Evolutionary conservation across 345 rosid genomes (phyloP).

Genomic region (Microcos paniculata): DNA sequence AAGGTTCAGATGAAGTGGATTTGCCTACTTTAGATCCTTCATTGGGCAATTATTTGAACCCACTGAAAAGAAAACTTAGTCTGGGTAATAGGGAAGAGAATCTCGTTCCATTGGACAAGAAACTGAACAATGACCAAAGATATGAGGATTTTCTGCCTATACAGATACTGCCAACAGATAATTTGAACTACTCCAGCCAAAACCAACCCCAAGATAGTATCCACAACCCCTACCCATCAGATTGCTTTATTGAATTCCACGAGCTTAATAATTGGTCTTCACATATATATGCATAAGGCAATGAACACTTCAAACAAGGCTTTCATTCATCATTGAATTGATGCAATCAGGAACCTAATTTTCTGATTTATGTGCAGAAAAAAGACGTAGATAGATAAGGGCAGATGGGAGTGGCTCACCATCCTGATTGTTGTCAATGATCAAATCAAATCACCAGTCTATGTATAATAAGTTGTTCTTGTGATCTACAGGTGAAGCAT

Average conservation of each 20-base stretch:
- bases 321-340: background rate
- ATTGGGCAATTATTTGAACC: conserved; percentile 17
- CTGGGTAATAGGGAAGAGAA: conserved; percentile 23
- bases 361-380: background rate
- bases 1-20: conserved; percentile 12
- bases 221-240: conserved; percentile 24
- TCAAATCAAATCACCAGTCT: background rate
- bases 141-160: conserved; percentile 17
- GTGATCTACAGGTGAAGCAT: background rate
- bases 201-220: conserved; percentile 24
- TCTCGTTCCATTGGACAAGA: conserved; percentile 16
- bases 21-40: conserved; percentile 30
- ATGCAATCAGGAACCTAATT: background rate
- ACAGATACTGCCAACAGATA: background rate
- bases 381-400: background rate
- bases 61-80: conserved; percentile 27
- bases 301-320: background rate
- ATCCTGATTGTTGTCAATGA: background rate
- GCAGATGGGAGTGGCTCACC: background rate
- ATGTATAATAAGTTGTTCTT: conserved; percentile 5
- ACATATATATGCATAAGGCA: conserved; percentile 16
- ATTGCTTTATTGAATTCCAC: conserved; percentile 23
- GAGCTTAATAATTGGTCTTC: conserved; percentile 29
- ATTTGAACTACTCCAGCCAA: conserved; percentile 21
- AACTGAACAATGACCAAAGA: conserved; percentile 12